Evolutionary conservation across 352 stramenopile species (phyloP), one percentile per base, ranked within the genome.

Genomic region (Thalassiosira oceanica): DNA sequence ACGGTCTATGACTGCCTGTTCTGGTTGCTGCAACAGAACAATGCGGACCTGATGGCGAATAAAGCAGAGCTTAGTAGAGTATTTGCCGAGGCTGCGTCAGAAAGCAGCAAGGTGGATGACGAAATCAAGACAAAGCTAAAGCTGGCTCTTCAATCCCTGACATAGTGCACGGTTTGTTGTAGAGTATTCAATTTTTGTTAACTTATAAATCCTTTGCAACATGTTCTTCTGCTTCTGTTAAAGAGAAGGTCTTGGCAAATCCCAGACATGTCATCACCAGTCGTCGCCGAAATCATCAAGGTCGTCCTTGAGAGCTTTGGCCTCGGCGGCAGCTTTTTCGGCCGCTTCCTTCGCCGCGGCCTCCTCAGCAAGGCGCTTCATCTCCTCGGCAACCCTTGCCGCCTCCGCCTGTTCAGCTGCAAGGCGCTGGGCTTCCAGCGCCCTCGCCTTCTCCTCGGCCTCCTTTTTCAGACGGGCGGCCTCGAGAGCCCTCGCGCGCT

Each of bases 1-100:
- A 93, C 95, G 10, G 94, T 97, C 7, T 98, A 98, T 85, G 89
- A 84, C 45, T 97, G 93, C 78, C 74, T 98, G 11, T 92, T 96
- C 44, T 92, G 93, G n/a, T 84, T 98, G 33, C 80, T 97, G 36
- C 83, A 93, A 77, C 90, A 87, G 74, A 93, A 96, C 57, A 93
- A 97, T 71, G 65, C 93, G 8, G 89, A 86, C 57, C 56, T 78
- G 5, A 23, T 85, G 8, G 61, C 70, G 7, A 73, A 70, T 41
- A 89, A 83, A 50, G 52, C 46, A 18, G 82, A 90, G 41, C 35
- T 90, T 24, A 45, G 45, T 29, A 41, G 80, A 58, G 74, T 90
- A 35, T 88, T 92, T 58, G 69, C 54, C 0, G 74, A 74, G 50
- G 83, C 82, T 48, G 57, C 48, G 26, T 68, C 74, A 13, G 61